Evolutionary conservation across 352 stramenopile genomes (phyloP).

Genomic region (Albugo laibachii): DNA sequence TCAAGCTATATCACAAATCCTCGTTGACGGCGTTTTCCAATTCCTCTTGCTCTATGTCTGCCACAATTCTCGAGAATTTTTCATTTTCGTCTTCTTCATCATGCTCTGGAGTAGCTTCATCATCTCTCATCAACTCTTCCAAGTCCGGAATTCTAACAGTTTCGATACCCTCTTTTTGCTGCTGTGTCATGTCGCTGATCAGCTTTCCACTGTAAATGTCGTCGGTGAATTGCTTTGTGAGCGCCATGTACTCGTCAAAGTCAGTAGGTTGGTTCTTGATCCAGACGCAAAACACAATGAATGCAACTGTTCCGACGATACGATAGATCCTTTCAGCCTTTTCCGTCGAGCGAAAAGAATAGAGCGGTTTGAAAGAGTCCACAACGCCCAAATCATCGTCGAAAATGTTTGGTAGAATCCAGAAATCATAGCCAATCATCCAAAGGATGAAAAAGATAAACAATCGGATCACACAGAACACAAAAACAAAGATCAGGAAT

Average conservation of each 20-base stretch:
- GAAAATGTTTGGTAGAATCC: slow-evolving; percentile 98
- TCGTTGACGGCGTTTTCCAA: slow-evolving; percentile 1
- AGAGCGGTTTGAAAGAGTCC: slow-evolving; percentile 96
- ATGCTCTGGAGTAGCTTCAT: slow-evolving; percentile 11
- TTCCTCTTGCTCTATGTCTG: slow-evolving; percentile 46
- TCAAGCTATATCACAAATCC: background rate
- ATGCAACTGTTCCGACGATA: slow-evolving; percentile 78
- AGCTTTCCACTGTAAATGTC: slow-evolving; percentile 98
- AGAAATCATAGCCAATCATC: slow-evolving; percentile 94
- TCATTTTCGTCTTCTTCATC: slow-evolving; percentile 42
- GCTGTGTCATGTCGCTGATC: slow-evolving; percentile 94
- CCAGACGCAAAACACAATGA: slow-evolving; percentile 94
- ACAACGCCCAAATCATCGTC: slow-evolving; percentile 95
- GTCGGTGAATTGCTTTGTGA: slow-evolving; percentile 98
- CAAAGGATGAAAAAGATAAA: slow-evolving; percentile 93
- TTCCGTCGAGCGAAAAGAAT: slow-evolving; percentile 69
- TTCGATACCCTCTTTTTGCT: slow-evolving; percentile 96
- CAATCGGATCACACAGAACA: slow-evolving; percentile 89
- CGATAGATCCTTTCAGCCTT: slow-evolving; percentile 90
- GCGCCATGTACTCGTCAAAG: slow-evolving; percentile 97
- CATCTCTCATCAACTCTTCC: slow-evolving; percentile 66
- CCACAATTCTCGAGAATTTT: slow-evolving; percentile 67
- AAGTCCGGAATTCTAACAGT: slow-evolving; percentile 82
- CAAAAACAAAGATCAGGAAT: slow-evolving; percentile 96
- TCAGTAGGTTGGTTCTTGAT: slow-evolving; percentile 97